These are phyloP conservation scores for Alternaria rosae DNA, from an alignment of 2,329 filamentous ascomycete species.

Conservation along the genomic window DNA sequence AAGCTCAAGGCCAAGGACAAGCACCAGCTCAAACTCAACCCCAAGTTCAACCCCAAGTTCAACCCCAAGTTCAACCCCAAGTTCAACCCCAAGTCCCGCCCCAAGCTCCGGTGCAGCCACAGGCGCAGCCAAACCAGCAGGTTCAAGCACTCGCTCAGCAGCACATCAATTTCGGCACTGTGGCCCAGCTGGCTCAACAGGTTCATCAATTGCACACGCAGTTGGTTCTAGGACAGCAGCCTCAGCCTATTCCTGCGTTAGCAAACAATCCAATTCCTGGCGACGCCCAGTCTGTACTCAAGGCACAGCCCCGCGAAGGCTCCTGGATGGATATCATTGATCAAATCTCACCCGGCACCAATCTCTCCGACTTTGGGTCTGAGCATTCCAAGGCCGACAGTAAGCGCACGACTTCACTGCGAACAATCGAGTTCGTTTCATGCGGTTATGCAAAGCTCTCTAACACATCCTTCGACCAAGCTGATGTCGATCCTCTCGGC, in stretches of 20 bases:
- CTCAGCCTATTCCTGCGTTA: conserved; percentile 5
- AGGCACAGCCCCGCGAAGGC: conserved; percentile 48
- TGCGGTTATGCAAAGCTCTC: conserved; percentile 66
- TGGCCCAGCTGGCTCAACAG: conserved; percentile 10
- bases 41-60: background rate
- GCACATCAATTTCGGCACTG: conserved; percentile 4
- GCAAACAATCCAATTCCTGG: conserved; percentile 2
- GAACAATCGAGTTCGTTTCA: conserved; percentile 62
- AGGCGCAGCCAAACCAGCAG: conserved; percentile 11
- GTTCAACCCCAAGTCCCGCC: background rate
- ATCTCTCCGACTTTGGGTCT: conserved; percentile 53
- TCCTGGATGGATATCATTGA: conserved; percentile 62
- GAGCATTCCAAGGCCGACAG: conserved; percentile 41
- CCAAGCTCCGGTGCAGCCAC: background rate
- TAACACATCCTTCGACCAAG: conserved; percentile 43
- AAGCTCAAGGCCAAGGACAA: background rate
- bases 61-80: background rate
- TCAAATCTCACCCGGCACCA: conserved; percentile 57
- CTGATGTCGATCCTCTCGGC: conserved; percentile 34
- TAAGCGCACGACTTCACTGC: conserved; percentile 44
- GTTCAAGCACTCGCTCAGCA: conserved; percentile 3
- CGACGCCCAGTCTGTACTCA: conserved; percentile 42
- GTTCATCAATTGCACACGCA: conserved; percentile 15
- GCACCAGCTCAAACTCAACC: background rate
- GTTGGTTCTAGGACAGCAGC: conserved; percentile 2